Evolutionary conservation across 2,329 filamentous ascomycete species (phyloP).

Genomic region (Chaetomium strumarium): DNA sequence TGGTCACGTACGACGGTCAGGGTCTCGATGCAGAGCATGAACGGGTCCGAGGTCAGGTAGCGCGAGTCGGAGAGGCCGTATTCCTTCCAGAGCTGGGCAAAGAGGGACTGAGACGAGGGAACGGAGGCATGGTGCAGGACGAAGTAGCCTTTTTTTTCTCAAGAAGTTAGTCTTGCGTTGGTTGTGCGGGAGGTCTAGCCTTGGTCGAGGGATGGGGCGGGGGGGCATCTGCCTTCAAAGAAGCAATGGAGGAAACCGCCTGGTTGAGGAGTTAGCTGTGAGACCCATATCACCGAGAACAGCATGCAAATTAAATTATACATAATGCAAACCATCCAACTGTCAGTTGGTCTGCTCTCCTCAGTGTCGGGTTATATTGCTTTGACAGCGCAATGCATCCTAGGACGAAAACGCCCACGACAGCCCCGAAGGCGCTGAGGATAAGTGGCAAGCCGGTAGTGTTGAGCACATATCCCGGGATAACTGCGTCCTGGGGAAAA

Average conservation of each 20-base stretch:
- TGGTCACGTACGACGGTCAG: constrained; percentile 63
- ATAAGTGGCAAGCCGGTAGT: constrained; percentile 34
- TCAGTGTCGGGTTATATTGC: constrained; percentile 29
- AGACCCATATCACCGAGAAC: constrained; percentile 3
- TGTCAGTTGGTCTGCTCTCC: constrained; percentile 37
- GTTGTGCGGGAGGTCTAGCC: not conserved
- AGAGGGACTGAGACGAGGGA: constrained; percentile 62
- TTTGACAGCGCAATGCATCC: constrained; percentile 29
- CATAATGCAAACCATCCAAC: constrained; percentile 52
- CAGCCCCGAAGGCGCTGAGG: constrained; percentile 33
- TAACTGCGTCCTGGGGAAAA: constrained; percentile 38
- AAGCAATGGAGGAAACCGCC: constrained; percentile 67
- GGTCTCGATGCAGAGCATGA: constrained; percentile 82
- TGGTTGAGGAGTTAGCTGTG: constrained; percentile 26
- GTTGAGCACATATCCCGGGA: constrained; percentile 44
- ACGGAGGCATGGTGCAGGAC: constrained; percentile 62
- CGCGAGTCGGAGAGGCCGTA: constrained; percentile 82
- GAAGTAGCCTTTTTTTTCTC: constrained; percentile 57
- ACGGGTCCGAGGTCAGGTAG: constrained; percentile 74
- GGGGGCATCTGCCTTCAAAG: constrained; percentile 60
- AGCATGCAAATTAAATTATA: constrained; percentile 29
- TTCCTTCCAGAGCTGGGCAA: constrained; percentile 89
- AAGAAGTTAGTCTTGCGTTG: not conserved
- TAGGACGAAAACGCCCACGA: constrained; percentile 34
- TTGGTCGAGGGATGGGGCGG: not conserved